Base-by-base conservation (phyloP, 2,329 filamentous ascomycete genomes). In the Colletotrichum sp. region DNA sequence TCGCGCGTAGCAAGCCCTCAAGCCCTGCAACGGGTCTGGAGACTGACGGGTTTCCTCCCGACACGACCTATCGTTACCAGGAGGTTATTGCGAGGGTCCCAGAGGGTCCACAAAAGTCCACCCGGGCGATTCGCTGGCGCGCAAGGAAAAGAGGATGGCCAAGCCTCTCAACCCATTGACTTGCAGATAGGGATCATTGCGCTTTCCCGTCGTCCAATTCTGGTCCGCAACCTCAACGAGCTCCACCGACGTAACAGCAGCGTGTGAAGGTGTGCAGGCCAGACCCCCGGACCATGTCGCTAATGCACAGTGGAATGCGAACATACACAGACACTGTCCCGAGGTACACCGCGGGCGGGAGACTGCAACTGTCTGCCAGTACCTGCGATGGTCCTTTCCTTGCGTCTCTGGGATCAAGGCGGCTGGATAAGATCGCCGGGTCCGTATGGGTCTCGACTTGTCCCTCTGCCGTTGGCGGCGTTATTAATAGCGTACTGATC, bases 171-270 rank as follows among this genome's bases (percentile, higher is more conserved):
- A 71, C 68, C 66, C 67, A 70, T 69, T 74, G 73, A 72, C 76
- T 76, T 70, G 71, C 76, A 77, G 76, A 65, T 67, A 72, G 70
- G 73, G 63, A 71, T 74, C 59, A 55, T 76, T 72, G 76, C 71
- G 71, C 58, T 73, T 66, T 76, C 65, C 58, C 71, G 71, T 64
- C 56, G 63, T 70, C 71, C 65, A 70, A 65, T 56, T 69, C 71
- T 26, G 38, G 71, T 63, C 52, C 70, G 71, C 59, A 66, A 76
- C 64, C 52, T 64, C 32, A 8, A 28, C 21, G 26, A 68, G 66
- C 75, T 73, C 74, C 76, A 76, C 76, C 76, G 52, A 74, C 76
- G 74, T 77, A 76, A 76, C 76, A 76, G 73, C 59, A 71, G 64
- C 67, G 73, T 76, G 65, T 71, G 75, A 64, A 74, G 75, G 75